Evolutionary conservation across 1,284 basidiomycete species (phyloP).

Genomic region (Fomitiporia mediterranea): DNA sequence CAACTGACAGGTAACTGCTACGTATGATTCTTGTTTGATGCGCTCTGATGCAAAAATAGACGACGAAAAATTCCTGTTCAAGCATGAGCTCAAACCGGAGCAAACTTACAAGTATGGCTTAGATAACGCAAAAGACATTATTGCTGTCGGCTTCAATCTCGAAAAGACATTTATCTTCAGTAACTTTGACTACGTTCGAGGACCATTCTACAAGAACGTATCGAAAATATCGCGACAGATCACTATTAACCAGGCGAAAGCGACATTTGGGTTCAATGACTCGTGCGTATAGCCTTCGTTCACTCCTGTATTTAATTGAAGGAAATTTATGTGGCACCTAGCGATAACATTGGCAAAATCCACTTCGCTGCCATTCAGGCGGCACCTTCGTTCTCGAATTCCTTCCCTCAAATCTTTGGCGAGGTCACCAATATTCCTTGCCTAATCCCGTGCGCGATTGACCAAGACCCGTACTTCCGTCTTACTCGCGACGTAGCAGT

Average conservation of each 20-base stretch:
- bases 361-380: constrained; percentile 99
- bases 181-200: constrained; percentile 85
- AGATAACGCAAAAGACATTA: constrained; percentile 92
- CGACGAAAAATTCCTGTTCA: constrained; percentile 99
- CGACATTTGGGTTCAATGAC: constrained; percentile 95
- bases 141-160: constrained; percentile 90
- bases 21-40: constrained; percentile 9
- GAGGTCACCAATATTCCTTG: constrained; percentile 80
- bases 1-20: constrained; percentile 77
- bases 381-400: constrained; percentile 95
- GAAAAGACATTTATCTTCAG: constrained; percentile 98
- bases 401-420: constrained; percentile 98
- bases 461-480: constrained; percentile 97
- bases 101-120: constrained; percentile 84
- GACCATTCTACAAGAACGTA: constrained; percentile 92
- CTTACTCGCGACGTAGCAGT: constrained; percentile 93
- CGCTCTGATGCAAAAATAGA: too few relatives aligned
- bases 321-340: constrained; percentile 30
- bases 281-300: constrained; percentile 55
- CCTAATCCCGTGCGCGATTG: constrained; percentile 97
- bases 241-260: constrained; percentile 90
- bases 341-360: constrained; percentile 97
- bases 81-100: constrained; percentile 88
- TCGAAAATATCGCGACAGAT: constrained; percentile 91
- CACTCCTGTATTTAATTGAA: background rate